Evolutionary conservation across 2,329 filamentous ascomycete genomes (phyloP).

Genomic region (Fusarium nisikadoi): DNA sequence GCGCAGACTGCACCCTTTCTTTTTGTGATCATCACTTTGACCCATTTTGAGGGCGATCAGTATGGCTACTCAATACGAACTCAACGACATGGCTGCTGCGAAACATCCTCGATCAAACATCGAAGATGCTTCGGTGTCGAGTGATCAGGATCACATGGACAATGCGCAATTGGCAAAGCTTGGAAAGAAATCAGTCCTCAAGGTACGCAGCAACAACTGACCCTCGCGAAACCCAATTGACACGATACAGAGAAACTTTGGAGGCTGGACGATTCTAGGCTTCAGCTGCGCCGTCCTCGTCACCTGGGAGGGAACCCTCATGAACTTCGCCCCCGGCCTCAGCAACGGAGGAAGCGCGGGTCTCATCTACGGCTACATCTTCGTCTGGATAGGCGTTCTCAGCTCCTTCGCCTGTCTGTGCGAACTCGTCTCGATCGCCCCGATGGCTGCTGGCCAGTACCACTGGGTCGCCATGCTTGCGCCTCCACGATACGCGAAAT

Average conservation of each 20-base stretch:
- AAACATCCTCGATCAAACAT: slow-evolving; percentile 20
- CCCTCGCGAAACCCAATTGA: neutral
- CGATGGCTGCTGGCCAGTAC: slow-evolving; percentile 39
- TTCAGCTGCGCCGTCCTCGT: slow-evolving; percentile 44
- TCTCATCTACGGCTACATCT: slow-evolving; percentile 62
- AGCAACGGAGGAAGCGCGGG: slow-evolving; percentile 48
- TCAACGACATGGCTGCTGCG: neutral
- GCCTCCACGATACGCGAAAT: slow-evolving; percentile 44
- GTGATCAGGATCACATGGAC: slow-evolving; percentile 37
- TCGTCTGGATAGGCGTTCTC: slow-evolving; percentile 59
- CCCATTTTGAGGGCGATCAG: neutral
- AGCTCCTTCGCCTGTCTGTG: slow-evolving; percentile 40
- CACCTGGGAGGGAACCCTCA: slow-evolving; percentile 43
- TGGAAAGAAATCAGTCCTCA: slow-evolving; percentile 18
- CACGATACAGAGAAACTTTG: slow-evolving; percentile 36
- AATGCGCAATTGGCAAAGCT: slow-evolving; percentile 34
- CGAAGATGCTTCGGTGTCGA: neutral
- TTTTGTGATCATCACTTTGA: neutral
- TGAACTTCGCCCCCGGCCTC: slow-evolving; percentile 42
- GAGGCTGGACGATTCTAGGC: slow-evolving; percentile 41
- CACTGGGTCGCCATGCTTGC: slow-evolving; percentile 43
- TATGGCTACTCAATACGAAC: slow-evolving; percentile 11
- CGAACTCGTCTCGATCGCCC: slow-evolving; percentile 40
- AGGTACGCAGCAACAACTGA: neutral
- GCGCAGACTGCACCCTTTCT: neutral